These are phyloP conservation scores for Cyamopsis tetragonoloba DNA, from an alignment of 306 rosid species.

Conservation along the genomic window DNA sequence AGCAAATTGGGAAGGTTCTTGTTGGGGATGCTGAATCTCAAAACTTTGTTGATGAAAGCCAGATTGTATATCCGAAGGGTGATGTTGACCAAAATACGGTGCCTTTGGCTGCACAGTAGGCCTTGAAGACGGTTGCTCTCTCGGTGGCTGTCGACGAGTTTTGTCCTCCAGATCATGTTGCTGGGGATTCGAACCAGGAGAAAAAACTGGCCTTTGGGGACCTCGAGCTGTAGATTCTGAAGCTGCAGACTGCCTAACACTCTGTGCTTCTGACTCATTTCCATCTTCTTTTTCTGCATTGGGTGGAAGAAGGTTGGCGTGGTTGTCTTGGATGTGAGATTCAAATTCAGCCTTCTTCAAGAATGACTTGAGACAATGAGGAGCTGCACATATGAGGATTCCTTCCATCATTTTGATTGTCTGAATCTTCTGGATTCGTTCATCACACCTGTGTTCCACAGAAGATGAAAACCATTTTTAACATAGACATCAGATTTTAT, in stretches of 20 bases:
- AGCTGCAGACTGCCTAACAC: constrained; percentile 63
- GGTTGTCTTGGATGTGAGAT: constrained; percentile 79
- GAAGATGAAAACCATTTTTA: constrained; percentile 23
- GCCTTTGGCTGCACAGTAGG: constrained; percentile 55
- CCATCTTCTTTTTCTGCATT: constrained; percentile 78
- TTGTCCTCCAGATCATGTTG: constrained; percentile 76
- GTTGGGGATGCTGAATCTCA: constrained; percentile 67
- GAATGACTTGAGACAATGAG: constrained; percentile 95
- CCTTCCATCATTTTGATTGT: constrained; percentile 99
- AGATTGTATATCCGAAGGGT: constrained; percentile 46
- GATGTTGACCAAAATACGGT: constrained; percentile 65
- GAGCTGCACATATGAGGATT: constrained; percentile 92
- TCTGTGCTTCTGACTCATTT: constrained; percentile 81
- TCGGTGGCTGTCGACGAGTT: constrained; percentile 59
- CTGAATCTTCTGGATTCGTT: constrained; percentile 96
- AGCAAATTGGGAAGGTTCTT: constrained; percentile 57
- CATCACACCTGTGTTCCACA: constrained; percentile 72
- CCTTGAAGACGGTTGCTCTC: constrained; percentile 75
- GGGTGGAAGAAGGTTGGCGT: constrained; percentile 67
- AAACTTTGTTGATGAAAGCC: constrained; percentile 62
- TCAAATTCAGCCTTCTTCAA: constrained; percentile 77
- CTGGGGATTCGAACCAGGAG: constrained; percentile 82
- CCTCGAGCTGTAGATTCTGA: constrained; percentile 74
- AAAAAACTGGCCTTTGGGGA: constrained; percentile 64
- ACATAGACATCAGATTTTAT: constrained; percentile 12